phyloP scores from a whole-genome alignment of 495 filamentous ascomycete species.

The Astrothelium macrocarpum region DNA sequence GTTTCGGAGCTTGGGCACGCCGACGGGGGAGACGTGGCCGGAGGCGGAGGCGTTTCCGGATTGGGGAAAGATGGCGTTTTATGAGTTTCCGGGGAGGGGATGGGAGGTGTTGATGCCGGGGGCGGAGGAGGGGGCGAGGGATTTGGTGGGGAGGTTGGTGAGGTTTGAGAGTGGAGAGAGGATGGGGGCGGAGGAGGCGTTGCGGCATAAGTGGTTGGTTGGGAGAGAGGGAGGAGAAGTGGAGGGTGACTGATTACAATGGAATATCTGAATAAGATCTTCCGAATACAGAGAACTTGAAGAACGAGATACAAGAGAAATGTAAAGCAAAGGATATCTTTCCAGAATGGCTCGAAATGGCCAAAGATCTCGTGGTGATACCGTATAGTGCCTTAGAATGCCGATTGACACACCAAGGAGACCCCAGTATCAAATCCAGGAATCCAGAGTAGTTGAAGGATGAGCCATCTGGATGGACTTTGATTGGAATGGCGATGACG shows the following conservation, averaged over 20 bases:
- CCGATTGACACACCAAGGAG: too few species aligned
- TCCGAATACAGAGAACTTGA: too few species aligned
- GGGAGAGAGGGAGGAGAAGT: background rate
- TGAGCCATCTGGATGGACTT: too few species aligned
- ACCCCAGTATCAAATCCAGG: too few species aligned
- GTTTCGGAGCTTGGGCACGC: conserved; percentile 81
- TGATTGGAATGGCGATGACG: too few species aligned
- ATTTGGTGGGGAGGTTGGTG: conserved; percentile 47
- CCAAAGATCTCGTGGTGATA: too few species aligned
- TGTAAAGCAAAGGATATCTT: too few species aligned
- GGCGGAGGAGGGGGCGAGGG: conserved; percentile 40
- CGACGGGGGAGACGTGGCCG: conserved; percentile 68
- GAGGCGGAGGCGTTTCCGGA: conserved; percentile 48
- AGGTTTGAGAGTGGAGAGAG: conserved; percentile 47
- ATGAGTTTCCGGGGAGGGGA: conserved; percentile 39
- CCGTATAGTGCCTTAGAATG: too few species aligned
- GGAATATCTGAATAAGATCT: too few species aligned
- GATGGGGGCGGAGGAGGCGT: conserved; percentile 39
- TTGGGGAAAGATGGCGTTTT: conserved; percentile 59
- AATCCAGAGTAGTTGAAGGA: too few species aligned
- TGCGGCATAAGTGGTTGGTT: conserved; percentile 21
- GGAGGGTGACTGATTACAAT: background rate
- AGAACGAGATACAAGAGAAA: too few species aligned
- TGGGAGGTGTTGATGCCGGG: conserved; percentile 48
- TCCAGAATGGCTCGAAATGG: too few species aligned